Evolutionary conservation across 2,329 filamentous ascomycete species (phyloP).

Genomic region (Aureobasidium mangrovei): DNA sequence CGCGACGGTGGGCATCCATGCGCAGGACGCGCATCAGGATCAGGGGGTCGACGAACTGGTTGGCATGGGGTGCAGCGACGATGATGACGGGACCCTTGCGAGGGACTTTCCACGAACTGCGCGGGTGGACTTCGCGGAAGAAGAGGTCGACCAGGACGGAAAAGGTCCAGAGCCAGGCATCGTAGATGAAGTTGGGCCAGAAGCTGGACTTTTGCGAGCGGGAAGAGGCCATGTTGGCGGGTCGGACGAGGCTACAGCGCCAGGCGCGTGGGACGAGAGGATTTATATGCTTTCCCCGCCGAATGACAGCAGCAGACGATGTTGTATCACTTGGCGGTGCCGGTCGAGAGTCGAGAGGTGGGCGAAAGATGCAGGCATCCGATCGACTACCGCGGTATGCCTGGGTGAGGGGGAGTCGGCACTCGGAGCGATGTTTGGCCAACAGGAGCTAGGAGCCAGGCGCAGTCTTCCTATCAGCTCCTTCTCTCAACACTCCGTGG

Average conservation of each 20-base stretch:
- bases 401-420: background rate
- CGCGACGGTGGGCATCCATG: constrained; percentile 76
- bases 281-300: background rate
- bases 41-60: constrained; percentile 95
- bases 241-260: background rate
- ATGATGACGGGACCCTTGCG: constrained; percentile 83
- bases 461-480: background rate
- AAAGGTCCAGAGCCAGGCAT: constrained; percentile 67
- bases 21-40: constrained; percentile 87
- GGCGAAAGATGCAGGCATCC: background rate
- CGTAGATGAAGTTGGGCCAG: constrained; percentile 42
- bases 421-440: background rate
- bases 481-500: background rate
- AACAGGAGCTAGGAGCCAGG: background rate
- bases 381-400: background rate
- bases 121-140: constrained; percentile 93
- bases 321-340: background rate
- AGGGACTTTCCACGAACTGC: constrained; percentile 91
- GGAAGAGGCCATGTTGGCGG: background rate
- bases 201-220: constrained; percentile 8
- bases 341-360: background rate
- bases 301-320: background rate
- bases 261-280: background rate
- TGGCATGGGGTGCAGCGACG: constrained; percentile 93
- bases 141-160: constrained; percentile 88